phyloP scores from a whole-genome alignment of 202 grass and related monocot genomes.

The Setaria italica region DNA sequence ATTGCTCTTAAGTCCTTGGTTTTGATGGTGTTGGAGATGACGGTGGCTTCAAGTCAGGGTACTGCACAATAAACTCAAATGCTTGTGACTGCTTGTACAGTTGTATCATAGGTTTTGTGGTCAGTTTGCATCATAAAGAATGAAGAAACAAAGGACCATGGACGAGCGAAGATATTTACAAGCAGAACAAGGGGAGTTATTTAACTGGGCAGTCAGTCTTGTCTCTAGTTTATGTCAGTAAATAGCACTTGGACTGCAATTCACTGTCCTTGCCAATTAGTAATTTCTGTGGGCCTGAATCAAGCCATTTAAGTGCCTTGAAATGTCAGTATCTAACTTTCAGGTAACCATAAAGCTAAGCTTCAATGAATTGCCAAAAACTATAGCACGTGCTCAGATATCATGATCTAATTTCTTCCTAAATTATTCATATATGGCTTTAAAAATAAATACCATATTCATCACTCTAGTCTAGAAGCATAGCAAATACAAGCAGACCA shows the following conservation, averaged over 20 bases:
- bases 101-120: constrained; percentile 3
- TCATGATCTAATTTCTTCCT: neutral
- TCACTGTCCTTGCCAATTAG: neutral
- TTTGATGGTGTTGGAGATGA: constrained; percentile 68
- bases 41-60: constrained; percentile 65
- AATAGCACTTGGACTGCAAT: neutral
- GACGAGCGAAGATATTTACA: neutral
- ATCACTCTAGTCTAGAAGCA: neutral
- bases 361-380: neutral
- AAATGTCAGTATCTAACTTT: neutral
- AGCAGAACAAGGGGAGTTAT: neutral
- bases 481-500: neutral
- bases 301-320: neutral
- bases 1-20: constrained; percentile 45
- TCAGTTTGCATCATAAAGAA: constrained; percentile 8
- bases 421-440: neutral
- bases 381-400: neutral
- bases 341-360: neutral
- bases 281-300: neutral
- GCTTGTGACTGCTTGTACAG: neutral
- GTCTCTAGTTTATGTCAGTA: neutral
- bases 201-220: neutral
- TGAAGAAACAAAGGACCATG: constrained; percentile 33
- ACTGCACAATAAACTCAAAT: constrained; percentile 55
- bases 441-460: neutral